These are phyloP conservation scores for Bruguiera parviflora DNA, from an alignment of 345 rosid species.

Conservation along the genomic window DNA sequence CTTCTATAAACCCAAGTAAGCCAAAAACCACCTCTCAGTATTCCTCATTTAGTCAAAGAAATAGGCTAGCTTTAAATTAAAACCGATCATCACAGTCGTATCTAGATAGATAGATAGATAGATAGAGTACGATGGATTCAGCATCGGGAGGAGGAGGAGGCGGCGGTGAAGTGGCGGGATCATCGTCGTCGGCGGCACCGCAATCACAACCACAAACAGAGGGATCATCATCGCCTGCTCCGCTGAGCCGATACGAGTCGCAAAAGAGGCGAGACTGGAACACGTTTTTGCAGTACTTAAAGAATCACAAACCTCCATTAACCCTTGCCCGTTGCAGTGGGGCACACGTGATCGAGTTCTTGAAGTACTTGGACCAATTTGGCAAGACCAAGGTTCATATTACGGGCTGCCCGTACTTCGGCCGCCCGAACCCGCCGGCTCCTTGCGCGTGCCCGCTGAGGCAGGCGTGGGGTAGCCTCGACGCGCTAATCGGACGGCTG, in stretches of 20 bases:
- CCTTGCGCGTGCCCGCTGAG: conserved; percentile 32
- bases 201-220: background rate
- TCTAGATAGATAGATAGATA: too few relatives aligned
- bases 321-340: conserved; percentile 33
- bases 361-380: conserved; percentile 33
- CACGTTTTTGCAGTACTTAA: conserved; percentile 29
- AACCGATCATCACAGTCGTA: background rate
- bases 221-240: conserved; percentile 11
- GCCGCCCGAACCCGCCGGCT: conserved; percentile 30
- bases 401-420: conserved; percentile 30
- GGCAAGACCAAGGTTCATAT: conserved; percentile 37
- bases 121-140: conserved; percentile 13
- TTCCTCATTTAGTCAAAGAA: background rate
- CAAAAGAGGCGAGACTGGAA: conserved; percentile 38
- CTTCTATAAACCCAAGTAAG: background rate
- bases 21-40: background rate
- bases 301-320: conserved; percentile 32
- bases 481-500: conserved; percentile 34
- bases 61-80: background rate
- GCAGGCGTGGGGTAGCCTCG: conserved; percentile 37
- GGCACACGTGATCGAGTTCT: conserved; percentile 35
- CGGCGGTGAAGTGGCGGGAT: conserved; percentile 6
- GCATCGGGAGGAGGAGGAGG: conserved; percentile 3
- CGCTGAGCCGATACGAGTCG: conserved; percentile 32
- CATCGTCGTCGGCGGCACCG: conserved; percentile 4